phyloP scores from a whole-genome alignment of 805 yeast genomes.

The Isabelozyma gotoi region DNA sequence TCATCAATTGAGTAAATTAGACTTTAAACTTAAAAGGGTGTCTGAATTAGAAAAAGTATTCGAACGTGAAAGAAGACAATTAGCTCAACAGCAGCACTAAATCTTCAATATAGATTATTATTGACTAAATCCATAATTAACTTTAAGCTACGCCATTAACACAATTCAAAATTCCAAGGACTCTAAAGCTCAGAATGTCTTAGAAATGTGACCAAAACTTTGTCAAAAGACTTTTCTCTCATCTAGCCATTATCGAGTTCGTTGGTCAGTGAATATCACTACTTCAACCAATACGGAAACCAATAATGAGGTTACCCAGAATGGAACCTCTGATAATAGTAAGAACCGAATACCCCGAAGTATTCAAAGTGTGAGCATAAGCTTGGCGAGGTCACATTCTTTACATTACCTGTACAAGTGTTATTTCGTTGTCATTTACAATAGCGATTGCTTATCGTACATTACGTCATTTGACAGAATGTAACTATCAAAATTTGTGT shows the following conservation, averaged over 20 bases:
- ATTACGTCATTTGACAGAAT: background rate
- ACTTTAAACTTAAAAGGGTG: slow-evolving; percentile 59
- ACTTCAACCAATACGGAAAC: slow-evolving; percentile 10
- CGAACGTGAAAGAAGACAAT: slow-evolving; percentile 60
- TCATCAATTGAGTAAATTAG: slow-evolving; percentile 61
- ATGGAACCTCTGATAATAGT: slow-evolving; percentile 5
- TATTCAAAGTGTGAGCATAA: slow-evolving; percentile 45
- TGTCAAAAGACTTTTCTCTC: slow-evolving; percentile 31
- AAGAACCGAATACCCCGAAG: slow-evolving; percentile 33
- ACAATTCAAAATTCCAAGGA: slow-evolving; percentile 9
- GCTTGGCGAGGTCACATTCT: background rate
- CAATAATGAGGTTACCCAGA: slow-evolving; percentile 1
- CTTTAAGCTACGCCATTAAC: slow-evolving; percentile 34
- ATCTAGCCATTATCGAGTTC: slow-evolving; percentile 31
- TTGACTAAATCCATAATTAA: slow-evolving; percentile 57
- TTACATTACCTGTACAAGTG: background rate
- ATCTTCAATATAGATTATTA: slow-evolving; percentile 61
- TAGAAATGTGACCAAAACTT: slow-evolving; percentile 13
- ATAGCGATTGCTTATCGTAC: background rate
- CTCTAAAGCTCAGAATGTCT: slow-evolving; percentile 5
- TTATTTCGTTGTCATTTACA: background rate
- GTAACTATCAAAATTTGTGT: background rate
- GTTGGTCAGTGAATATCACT: slow-evolving; percentile 13
- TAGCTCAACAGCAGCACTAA: slow-evolving; percentile 66
- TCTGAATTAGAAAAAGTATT: slow-evolving; percentile 62